phyloP scores from a whole-genome alignment of 2,329 filamentous ascomycete genomes.

The Calonectria leucothoes region DNA sequence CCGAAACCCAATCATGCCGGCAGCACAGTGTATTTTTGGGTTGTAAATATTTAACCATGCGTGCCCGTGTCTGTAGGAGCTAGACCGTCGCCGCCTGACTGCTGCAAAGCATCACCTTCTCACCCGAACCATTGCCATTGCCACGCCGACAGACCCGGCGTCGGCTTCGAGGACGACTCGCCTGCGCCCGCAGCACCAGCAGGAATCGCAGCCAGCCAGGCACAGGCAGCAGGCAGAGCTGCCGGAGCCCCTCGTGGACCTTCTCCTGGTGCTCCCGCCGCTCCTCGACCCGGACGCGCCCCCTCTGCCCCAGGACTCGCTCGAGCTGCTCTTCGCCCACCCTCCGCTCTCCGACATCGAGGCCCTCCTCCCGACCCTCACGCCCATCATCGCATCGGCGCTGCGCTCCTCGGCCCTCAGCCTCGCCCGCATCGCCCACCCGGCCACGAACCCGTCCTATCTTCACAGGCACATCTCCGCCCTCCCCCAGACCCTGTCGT shows the following conservation, averaged over 20 bases:
- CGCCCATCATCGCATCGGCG: constrained; percentile 59
- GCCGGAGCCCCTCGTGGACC: constrained; percentile 61
- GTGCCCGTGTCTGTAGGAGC: constrained; percentile 55
- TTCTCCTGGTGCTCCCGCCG: constrained; percentile 66
- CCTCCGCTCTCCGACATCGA: constrained; percentile 62
- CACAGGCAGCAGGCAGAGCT: constrained; percentile 39
- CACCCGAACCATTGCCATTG: constrained; percentile 59
- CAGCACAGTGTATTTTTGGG: neutral
- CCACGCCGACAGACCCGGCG: constrained; percentile 48
- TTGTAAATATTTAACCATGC: no score
- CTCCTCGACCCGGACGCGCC: constrained; percentile 53
- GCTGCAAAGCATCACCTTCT: constrained; percentile 64
- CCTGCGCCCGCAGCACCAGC: constrained; percentile 30
- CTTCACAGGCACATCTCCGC: constrained; percentile 68
- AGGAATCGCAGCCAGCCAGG: constrained; percentile 36
- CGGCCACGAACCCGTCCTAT: constrained; percentile 64
- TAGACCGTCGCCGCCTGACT: constrained; percentile 60
- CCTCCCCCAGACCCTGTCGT: constrained; percentile 54
- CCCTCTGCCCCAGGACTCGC: constrained; percentile 49
- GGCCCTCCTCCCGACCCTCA: constrained; percentile 59
- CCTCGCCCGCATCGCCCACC: constrained; percentile 61
- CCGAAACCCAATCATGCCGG: neutral
- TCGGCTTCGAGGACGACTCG: constrained; percentile 38
- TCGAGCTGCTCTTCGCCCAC: constrained; percentile 59
- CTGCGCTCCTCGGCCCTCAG: constrained; percentile 61